Evolutionary conservation across 1,139 yeast genomes (phyloP).

Genomic region (Magnusiomyces ingens): DNA sequence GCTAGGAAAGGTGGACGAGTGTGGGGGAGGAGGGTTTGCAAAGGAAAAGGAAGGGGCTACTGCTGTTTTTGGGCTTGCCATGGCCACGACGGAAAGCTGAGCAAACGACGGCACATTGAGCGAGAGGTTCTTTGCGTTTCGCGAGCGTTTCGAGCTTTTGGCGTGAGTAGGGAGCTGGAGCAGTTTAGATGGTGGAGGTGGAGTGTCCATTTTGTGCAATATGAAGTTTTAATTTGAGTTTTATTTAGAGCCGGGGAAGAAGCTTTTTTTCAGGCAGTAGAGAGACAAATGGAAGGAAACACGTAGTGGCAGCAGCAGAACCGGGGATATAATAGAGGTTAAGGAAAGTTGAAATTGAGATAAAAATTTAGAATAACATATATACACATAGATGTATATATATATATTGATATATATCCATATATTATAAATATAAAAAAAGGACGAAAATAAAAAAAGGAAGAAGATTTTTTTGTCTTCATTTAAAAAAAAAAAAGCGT

Average conservation of each 20-base stretch:
- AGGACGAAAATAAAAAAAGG: too few relatives aligned
- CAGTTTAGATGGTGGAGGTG: constrained; percentile 11
- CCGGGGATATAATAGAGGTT: not conserved
- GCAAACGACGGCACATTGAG: constrained; percentile 12
- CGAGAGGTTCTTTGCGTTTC: constrained; percentile 13
- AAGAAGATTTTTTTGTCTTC: too few relatives aligned
- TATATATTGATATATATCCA: too few relatives aligned
- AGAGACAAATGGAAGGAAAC: not conserved
- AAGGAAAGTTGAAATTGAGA: not conserved
- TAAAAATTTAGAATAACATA: too few relatives aligned
- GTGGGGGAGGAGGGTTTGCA: not conserved
- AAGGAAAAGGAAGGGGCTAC: not conserved
- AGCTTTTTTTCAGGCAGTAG: not conserved
- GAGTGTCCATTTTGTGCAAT: not conserved
- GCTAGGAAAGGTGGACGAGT: too few relatives aligned
- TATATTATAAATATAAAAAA: not conserved
- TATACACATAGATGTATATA: too few relatives aligned
- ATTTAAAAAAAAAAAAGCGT: too few relatives aligned
- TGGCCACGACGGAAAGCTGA: constrained; percentile 4
- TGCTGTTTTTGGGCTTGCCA: constrained; percentile 6
- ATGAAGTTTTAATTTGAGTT: not conserved
- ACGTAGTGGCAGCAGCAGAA: too few relatives aligned
- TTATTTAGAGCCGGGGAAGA: not conserved
- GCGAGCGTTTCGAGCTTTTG: constrained; percentile 1
- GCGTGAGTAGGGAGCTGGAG: constrained; percentile 7